These are phyloP conservation scores for Rubroboletus satanas DNA, from an alignment of 768 basidiomycete genomes.

Conservation along the genomic window DNA sequence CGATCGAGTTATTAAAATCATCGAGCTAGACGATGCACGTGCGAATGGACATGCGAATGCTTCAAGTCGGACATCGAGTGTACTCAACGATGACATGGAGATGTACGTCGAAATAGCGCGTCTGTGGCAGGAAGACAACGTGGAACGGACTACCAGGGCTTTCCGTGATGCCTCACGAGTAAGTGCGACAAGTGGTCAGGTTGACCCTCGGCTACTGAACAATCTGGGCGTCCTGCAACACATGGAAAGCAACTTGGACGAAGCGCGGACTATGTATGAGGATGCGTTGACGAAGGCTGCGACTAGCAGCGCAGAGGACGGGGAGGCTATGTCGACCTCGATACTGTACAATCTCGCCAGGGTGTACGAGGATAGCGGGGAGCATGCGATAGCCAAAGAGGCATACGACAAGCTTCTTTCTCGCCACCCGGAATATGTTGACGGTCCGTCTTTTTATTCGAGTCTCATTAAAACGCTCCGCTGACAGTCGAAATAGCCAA, in stretches of 20 bases:
- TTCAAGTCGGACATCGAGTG: conserved; percentile 41
- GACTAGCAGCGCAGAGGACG: conserved; percentile 40
- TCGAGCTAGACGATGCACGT: conserved; percentile 59
- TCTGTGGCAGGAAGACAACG: conserved; percentile 79
- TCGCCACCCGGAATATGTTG: conserved; percentile 94
- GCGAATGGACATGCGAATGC: conserved; percentile 36
- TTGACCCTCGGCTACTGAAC: conserved; percentile 70
- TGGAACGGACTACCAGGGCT: conserved; percentile 69
- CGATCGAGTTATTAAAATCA: conserved; percentile 65
- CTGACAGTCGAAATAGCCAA: conserved; percentile 59
- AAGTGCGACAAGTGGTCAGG: conserved; percentile 45
- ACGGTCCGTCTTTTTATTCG: conserved; percentile 57
- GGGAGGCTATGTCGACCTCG: conserved; percentile 74
- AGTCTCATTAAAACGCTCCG: neutral
- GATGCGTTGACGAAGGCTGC: conserved; percentile 61
- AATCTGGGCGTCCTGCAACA: conserved; percentile 78
- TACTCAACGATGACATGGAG: conserved; percentile 73
- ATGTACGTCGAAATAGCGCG: conserved; percentile 89
- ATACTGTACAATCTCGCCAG: conserved; percentile 90
- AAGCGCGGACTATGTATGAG: conserved; percentile 68
- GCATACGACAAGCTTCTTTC: conserved; percentile 84
- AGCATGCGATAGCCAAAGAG: conserved; percentile 68
- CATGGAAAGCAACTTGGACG: conserved; percentile 54
- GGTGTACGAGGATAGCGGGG: conserved; percentile 83
- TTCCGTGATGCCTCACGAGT: conserved; percentile 71